Base-by-base conservation (phyloP, 345 rosid genomes). In the Raphanus sativus region DNA sequence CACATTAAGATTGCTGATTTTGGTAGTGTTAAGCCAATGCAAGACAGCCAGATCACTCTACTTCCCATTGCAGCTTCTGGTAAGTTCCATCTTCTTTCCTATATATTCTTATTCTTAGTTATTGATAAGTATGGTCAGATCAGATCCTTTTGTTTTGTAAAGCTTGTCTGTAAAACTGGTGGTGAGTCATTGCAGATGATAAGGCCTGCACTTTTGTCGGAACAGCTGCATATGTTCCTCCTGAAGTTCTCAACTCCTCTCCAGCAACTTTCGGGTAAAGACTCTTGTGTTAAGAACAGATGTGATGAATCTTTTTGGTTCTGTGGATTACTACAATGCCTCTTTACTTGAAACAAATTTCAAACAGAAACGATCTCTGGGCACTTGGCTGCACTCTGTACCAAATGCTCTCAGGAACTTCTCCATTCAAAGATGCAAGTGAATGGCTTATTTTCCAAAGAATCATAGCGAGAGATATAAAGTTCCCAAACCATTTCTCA, bases 361-460 rank as follows among this genome's bases (percentile, higher is more conserved):
- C 62, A 82, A 84, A 86, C 92, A 92, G 99, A 87, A 92, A 93
- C 84, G 99, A 95, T 77, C 93, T 90, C 62, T 95, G 98, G 99
- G 99, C 99, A 15, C 92, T 95, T 10, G 99, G 99, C 86, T 95
- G 99, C 88, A 95, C 94, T 32, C 84, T 95, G 83, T 95, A 89
- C 94, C 99, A 95, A 91, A 93, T 95, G 98, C 99, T 95, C 85
- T 91, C 97, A 48, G 99, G 99, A 83, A 85, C 92, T 72, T 92
- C 99, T 78, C 98, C 99, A 70, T 95, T 95, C 83, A 95, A 90
- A 79, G 99, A 93, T 84, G 83, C 98, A 33, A 95, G 99, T 80
- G 99, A 96, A 86, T 91, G 99, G 97, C 93, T 92, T 64, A 95
- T 92, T 75, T 95, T 95, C 83, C 98, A 93, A 86, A 88, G 91